A percentile compares a stretch with the other conserved stretches of the same genome.
These are phyloP conservation scores for Thielaviopsis populi DNA, from an alignment of 2,329 filamentous ascomycete species.

Conservation along the genomic window DNA sequence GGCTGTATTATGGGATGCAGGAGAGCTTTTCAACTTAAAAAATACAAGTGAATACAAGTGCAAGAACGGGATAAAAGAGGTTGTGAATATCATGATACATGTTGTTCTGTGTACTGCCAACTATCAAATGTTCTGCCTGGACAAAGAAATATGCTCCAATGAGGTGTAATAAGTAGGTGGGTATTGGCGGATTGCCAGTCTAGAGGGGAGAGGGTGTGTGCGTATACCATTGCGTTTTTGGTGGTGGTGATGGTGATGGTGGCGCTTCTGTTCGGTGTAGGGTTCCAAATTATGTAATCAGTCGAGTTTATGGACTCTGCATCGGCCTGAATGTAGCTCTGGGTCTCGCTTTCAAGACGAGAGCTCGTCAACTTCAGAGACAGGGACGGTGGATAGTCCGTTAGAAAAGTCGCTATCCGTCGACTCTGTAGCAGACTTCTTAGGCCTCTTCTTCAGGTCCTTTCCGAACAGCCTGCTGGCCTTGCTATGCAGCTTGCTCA, in stretches of 20 bases:
- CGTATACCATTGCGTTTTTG: background rate
- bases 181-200: background rate
- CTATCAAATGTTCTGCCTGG: constrained; percentile 7
- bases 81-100: constrained; percentile 8
- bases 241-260: too few relatives aligned
- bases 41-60: constrained; percentile 1
- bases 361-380: constrained; percentile 10
- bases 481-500: constrained; percentile 6
- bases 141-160: constrained; percentile 2
- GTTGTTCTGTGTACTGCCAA: constrained; percentile 14
- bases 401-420: constrained; percentile 6
- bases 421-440: background rate
- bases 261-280: background rate
- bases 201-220: background rate
- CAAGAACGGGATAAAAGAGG: constrained; percentile 4
- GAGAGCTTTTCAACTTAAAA: background rate
- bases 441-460: constrained; percentile 9
- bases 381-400: constrained; percentile 13
- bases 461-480: constrained; percentile 13
- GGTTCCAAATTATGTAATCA: constrained; percentile 2
- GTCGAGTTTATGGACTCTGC: background rate
- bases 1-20: background rate
- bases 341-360: background rate
- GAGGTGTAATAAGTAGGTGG: background rate
- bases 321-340: background rate